These are phyloP conservation scores for Aciculoconidium aculeatum DNA, from an alignment of 805 yeast species.

Conservation along the genomic window DNA sequence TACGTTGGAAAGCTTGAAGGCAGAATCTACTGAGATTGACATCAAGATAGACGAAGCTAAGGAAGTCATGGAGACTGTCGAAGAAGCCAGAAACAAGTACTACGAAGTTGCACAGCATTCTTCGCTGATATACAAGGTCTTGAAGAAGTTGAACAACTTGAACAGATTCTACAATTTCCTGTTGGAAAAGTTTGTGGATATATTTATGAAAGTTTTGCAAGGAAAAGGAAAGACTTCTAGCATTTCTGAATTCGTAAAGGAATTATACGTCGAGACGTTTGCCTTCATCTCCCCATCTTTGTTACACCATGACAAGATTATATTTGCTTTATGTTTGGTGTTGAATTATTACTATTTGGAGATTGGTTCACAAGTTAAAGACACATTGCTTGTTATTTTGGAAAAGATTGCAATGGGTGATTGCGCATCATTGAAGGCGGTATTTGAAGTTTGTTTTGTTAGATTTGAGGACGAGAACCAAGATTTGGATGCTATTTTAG, in stretches of 20 bases:
- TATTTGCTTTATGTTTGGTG: conserved; percentile 38
- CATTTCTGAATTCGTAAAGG: conserved; percentile 23
- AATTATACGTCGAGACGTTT: conserved; percentile 44
- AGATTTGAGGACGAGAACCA: conserved; percentile 6
- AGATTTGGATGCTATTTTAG: conserved; percentile 7
- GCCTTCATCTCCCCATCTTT: conserved; percentile 43
- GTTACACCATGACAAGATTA: conserved; percentile 36
- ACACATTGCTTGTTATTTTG: conserved; percentile 8
- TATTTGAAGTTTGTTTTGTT: conserved; percentile 8
- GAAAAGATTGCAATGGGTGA: no score
- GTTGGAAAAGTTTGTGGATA: conserved; percentile 25
- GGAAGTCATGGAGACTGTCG: conserved; percentile 49
- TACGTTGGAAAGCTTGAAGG: conserved; percentile 60
- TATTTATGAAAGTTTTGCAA: conserved; percentile 12
- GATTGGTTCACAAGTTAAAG: conserved; percentile 18
- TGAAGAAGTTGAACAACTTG: conserved; percentile 33
- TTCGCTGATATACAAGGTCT: conserved; percentile 42
- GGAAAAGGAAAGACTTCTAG: conserved; percentile 11
- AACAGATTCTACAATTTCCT: conserved; percentile 58
- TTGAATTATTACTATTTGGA: conserved; percentile 19
- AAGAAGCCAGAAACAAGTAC: conserved; percentile 41
- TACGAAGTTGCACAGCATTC: conserved; percentile 51
- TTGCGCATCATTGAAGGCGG: not conserved
- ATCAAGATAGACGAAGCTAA: conserved; percentile 49
- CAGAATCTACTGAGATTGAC: conserved; percentile 51